Conservation (phyloP, 83 land plant genomes). For the Picea engelmannii region DNA sequence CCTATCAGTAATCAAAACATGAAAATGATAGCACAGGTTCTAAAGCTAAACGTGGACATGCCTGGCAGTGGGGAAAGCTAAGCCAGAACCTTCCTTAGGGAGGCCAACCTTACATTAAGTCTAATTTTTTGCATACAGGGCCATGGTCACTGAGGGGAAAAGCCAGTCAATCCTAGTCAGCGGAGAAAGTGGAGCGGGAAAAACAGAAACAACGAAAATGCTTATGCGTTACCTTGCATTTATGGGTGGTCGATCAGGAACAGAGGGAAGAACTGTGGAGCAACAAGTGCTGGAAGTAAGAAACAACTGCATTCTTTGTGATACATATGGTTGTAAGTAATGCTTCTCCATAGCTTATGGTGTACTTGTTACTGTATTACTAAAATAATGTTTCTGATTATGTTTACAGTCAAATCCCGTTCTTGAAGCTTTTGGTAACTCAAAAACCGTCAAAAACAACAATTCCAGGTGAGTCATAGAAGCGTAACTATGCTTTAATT, state of each 20-base stretch:
- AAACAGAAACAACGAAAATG: constrained; percentile 94
- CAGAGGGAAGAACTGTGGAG: constrained; percentile 90
- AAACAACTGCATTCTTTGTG: not conserved
- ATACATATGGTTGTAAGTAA: not conserved
- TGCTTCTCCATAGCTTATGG: too few relatives aligned
- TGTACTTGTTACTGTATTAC: too few relatives aligned
- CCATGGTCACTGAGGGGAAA: constrained; percentile 44
- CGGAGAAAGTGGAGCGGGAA: constrained; percentile 99
- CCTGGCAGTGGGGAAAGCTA: too few relatives aligned
- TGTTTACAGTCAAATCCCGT: constrained; percentile 89
- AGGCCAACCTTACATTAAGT: too few relatives aligned
- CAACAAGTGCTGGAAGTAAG: constrained; percentile 94
- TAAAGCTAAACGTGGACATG: too few relatives aligned
- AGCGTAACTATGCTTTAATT: not conserved
- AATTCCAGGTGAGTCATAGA: constrained; percentile 72
- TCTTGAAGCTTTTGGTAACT: constrained; percentile 97
- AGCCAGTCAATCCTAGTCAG: constrained; percentile 95
- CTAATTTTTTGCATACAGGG: too few relatives aligned
- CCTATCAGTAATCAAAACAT: not conserved
- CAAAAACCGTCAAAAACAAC: constrained; percentile 95
- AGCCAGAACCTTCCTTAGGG: too few relatives aligned
- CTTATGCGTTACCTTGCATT: constrained; percentile 96
- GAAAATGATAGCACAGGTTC: too few relatives aligned
- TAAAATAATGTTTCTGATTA: not conserved
- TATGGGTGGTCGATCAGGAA: constrained; percentile 87